These are phyloP conservation scores for Phytophthora megakarya DNA, from an alignment of 352 stramenopile species.

Conservation along the genomic window DNA sequence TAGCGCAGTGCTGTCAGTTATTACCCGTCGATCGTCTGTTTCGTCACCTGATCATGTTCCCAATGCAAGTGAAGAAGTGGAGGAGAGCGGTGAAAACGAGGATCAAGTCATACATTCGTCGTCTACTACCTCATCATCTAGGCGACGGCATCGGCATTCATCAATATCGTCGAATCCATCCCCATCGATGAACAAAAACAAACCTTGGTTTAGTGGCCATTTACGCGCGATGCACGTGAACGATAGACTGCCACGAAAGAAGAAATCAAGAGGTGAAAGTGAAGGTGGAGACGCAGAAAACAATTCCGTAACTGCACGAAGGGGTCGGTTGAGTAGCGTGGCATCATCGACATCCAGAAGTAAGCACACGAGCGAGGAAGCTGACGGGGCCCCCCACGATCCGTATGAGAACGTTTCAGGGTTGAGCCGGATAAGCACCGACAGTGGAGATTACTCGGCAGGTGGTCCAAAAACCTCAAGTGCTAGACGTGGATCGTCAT, in stretches of 20 bases:
- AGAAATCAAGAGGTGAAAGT: conserved; percentile 40
- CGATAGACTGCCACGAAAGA: conserved; percentile 61
- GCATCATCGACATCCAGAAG: conserved; percentile 25
- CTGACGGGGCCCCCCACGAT: conserved; percentile 28
- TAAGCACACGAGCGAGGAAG: conserved; percentile 29
- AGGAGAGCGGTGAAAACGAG: conserved; percentile 31
- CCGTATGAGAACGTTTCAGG: conserved; percentile 14
- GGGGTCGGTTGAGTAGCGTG: conserved; percentile 26
- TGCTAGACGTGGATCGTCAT: conserved; percentile 3
- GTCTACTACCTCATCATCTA: conserved; percentile 21
- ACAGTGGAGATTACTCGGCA: conserved; percentile 12
- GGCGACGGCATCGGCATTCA: conserved; percentile 25
- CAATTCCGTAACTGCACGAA: conserved; percentile 18
- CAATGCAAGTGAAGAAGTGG: conserved; percentile 29
- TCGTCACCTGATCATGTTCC: conserved; percentile 27
- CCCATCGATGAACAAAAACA: conserved; percentile 37
- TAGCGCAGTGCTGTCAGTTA: conserved; percentile 16
- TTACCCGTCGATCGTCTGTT: conserved; percentile 26
- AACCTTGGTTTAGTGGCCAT: conserved; percentile 73
- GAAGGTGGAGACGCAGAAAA: conserved; percentile 33
- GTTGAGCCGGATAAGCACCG: conserved; percentile 7
- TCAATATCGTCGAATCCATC: conserved; percentile 36
- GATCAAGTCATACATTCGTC: conserved; percentile 12
- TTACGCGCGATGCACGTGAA: conserved; percentile 72
- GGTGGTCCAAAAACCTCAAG: not conserved